Conservation (phyloP, 768 basidiomycete genomes). For the Naganishia randhawae region DNA sequence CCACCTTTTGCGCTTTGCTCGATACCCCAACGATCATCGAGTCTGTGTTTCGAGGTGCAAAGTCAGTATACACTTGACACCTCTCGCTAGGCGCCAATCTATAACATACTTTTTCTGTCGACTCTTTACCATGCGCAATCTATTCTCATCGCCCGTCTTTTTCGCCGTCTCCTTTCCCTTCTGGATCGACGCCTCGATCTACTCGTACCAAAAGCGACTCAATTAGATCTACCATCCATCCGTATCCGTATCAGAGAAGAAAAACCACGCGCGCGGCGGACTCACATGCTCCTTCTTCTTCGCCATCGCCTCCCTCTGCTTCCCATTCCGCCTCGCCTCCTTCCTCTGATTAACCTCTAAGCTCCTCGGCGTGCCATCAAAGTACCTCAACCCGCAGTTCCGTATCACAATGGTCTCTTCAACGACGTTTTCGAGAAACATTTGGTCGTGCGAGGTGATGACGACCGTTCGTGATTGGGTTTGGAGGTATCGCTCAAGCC, state of each 20-base stretch:
- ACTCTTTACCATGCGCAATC: constrained; percentile 57
- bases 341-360: constrained; percentile 53
- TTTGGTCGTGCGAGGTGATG: constrained; percentile 65
- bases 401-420: constrained; percentile 64
- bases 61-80: neutral
- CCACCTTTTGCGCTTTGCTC: constrained; percentile 55
- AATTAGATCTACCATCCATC: constrained; percentile 52
- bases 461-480: constrained; percentile 56
- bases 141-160: constrained; percentile 52
- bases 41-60: constrained; percentile 22
- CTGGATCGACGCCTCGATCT: constrained; percentile 60
- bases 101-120: constrained; percentile 59
- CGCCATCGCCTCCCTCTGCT: constrained; percentile 52
- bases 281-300: constrained; percentile 55
- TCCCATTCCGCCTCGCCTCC: constrained; percentile 52
- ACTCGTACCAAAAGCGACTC: constrained; percentile 54
- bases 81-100: neutral
- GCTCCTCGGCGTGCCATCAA: constrained; percentile 54
- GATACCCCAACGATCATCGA: constrained; percentile 52
- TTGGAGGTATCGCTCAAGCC: constrained; percentile 56
- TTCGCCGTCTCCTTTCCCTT: constrained; percentile 46
- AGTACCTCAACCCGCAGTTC: constrained; percentile 57
- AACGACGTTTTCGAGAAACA: constrained; percentile 61
- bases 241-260: constrained; percentile 22
- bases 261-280: too few species aligned